Evolutionary conservation across 2,329 filamentous ascomycete species (phyloP), one percentile per base, ranked within the genome.

Genomic region (Zasmidium citrigriseum): DNA sequence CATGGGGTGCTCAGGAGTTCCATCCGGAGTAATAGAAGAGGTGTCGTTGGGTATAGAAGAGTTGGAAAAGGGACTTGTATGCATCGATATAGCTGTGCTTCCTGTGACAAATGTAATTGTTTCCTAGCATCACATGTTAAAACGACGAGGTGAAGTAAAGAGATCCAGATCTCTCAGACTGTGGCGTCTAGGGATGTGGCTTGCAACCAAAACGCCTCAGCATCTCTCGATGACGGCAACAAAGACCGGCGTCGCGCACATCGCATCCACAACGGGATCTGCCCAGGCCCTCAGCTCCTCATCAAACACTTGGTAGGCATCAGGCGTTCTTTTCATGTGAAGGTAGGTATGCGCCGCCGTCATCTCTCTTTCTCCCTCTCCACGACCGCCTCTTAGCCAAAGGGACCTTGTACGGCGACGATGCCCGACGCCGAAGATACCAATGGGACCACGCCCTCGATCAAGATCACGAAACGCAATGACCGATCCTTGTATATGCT

Each of bases 381-480:
- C 34, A 29, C 27, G 27, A n/a, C 5, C 14, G 5, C 18, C 34
- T 4, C 34, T n/a, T n/a, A n/a, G n/a, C n/a, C n/a, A n/a, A n/a
- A n/a, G n/a, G n/a, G n/a, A n/a, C n/a, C n/a, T n/a, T n/a, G n/a
- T n/a, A n/a, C 21, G 41, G 41, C 41, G 41, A 49, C 11, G 25
- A 27, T 22, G 46, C 22, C 3, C 3, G 22, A 29, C 46, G 47
- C 20, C 27, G 27, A 50, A 20, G 10, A 24, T 29, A 25, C 16
- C 22, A 52, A 18, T 14, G 22, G 4, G 25, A 47, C 16, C 52
- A 45, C 58, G 38, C 47, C 64, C n/a, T 54, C 55, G 69, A 67
- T 78, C 47, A 67, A 66, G 12, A 56, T 77, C 24, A 74, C 71
- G 4, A 68, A 71, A 21, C 75, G 76, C 55, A 63, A 71, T 51